phyloP scores from a whole-genome alignment of 371 early-diverging fungal species.

The Smittium culicis region DNA sequence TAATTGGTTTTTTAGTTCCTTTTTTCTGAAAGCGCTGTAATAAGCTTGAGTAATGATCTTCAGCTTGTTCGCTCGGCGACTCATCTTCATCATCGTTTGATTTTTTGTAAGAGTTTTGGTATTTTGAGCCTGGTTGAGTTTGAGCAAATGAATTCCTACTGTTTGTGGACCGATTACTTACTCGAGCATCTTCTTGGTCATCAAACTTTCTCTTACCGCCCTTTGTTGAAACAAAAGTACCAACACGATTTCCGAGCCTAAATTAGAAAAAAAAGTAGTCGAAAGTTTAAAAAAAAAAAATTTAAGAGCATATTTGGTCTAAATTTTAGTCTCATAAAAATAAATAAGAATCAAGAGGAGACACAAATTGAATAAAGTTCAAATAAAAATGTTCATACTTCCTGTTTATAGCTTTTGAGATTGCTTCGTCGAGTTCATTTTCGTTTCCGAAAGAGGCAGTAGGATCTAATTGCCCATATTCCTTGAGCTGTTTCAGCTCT shows the following conservation, averaged over 20 bases:
- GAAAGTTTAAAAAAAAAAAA: neutral
- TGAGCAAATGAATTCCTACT: neutral
- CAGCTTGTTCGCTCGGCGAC: too few relatives aligned
- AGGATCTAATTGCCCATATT: slow-evolving; percentile 56
- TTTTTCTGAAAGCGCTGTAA: too few relatives aligned
- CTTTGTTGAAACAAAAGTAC: neutral
- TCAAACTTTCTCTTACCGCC: neutral
- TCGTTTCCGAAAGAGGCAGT: slow-evolving; percentile 20
- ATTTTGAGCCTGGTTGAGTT: neutral
- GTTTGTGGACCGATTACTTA: too few relatives aligned
- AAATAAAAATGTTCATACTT: slow-evolving; percentile 2
- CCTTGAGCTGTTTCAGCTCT: slow-evolving; percentile 41
- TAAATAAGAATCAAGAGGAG: too few relatives aligned
- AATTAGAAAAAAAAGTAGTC: neutral
- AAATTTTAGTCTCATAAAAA: neutral
- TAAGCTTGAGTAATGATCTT: too few relatives aligned
- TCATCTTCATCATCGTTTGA: neutral
- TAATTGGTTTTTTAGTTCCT: too few relatives aligned
- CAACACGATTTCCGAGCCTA: neutral
- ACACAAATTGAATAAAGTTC: neutral
- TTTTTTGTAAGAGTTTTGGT: neutral
- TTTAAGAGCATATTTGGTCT: neutral
- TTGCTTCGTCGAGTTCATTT: slow-evolving; percentile 29
- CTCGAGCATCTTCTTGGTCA: too few relatives aligned
- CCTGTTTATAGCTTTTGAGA: slow-evolving; percentile 26